Evolutionary conservation across 2,329 filamentous ascomycete species (phyloP), one percentile per base, ranked within the genome.

Genomic region (Rutstroemia sp.): DNA sequence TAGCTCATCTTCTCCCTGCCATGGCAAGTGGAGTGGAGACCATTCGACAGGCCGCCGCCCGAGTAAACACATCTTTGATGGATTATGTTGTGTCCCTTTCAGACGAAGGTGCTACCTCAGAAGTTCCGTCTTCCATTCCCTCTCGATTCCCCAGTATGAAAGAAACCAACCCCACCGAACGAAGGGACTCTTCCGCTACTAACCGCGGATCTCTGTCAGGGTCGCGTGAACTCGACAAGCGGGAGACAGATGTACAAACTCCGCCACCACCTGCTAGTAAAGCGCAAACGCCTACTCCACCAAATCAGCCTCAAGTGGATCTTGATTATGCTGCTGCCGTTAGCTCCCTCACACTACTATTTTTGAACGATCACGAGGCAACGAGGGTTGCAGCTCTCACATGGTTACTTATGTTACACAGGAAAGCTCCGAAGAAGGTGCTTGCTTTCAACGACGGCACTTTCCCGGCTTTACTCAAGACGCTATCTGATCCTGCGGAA

Each of bases 351-450:
- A 99, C 92, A 0, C 74, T 97, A 7, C 83, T 97, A 53, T 97
- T 99, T 67, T 76, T 99, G 52, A 96, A 99, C 67, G 92, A 99
- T 65, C 90, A 97, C 68, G 95, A 99, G 74, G 91, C 89, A 27
- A 99, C 94, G 2, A 84, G 94, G 59, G 92, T 97, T 27, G 92
- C 92, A 39, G 92, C 94, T 16, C 76, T 99, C 59, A 92, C 89
- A 5, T 99, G 94, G 94, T 79, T 99, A 56, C 94, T 97, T 57
- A 97, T 97, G 92, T 78, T 99, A 42, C 94, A 99, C 70, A 84
- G 89, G 61, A 97, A 96, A 75, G 92, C 94, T 3, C 94, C 94
- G 0, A 82, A 87, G 53, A 96, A 96, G 70, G 89, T 96, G 14
- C 79, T 97, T 41, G 92, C 92, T 8, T 96, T 96, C 68, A 96